Percentiles rank a stretch among this genome's conserved stretches.
These are phyloP conservation scores for Trametes gibbosa DNA, from an alignment of 768 basidiomycete species.

Conservation along the genomic window DNA sequence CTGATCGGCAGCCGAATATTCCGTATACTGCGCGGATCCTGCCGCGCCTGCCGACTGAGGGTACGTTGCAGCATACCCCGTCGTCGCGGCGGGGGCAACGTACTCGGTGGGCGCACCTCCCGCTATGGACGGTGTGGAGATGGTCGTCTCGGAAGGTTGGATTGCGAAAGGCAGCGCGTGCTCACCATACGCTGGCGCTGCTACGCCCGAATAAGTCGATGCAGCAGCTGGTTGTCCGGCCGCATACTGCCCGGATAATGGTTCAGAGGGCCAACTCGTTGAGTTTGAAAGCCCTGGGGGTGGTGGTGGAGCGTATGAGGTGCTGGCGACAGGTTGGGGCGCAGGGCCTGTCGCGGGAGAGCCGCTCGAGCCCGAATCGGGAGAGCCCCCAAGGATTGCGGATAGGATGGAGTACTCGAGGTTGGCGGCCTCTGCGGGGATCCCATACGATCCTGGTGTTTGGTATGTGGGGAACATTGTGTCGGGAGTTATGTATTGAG, in stretches of 20 bases:
- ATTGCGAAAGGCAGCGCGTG: slow-evolving; percentile 30
- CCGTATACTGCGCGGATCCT: slow-evolving; percentile 2
- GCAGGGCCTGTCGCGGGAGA: slow-evolving; percentile 19
- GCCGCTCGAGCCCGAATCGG: slow-evolving; percentile 27
- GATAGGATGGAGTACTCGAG: slow-evolving; percentile 94
- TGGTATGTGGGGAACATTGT: slow-evolving; percentile 61
- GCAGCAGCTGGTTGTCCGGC: background rate
- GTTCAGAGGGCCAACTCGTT: slow-evolving; percentile 35
- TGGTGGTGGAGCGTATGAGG: slow-evolving; percentile 19
- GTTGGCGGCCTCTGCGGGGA: slow-evolving; percentile 89
- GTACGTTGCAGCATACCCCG: slow-evolving; percentile 1
- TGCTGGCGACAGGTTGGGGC: slow-evolving; percentile 4
- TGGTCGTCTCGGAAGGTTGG: slow-evolving; percentile 31
- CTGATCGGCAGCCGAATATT: slow-evolving; percentile 11
- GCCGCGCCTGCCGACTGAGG: slow-evolving; percentile 1
- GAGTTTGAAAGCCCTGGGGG: slow-evolving; percentile 29
- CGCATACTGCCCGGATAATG: slow-evolving; percentile 14
- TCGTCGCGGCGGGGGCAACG: slow-evolving; percentile 6
- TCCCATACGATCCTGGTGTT: slow-evolving; percentile 44
- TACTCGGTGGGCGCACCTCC: slow-evolving; percentile 21
- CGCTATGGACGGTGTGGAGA: slow-evolving; percentile 31
- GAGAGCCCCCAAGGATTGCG: slow-evolving; percentile 67
- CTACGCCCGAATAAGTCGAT: slow-evolving; percentile 15
- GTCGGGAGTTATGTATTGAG: slow-evolving; percentile 48
- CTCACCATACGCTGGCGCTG: slow-evolving; percentile 21